A percentile compares a stretch with the other conserved stretches of the same genome.
phyloP scores from a whole-genome alignment of 108 stramenopile genomes.

The Pelagomonas calceolata region DNA sequence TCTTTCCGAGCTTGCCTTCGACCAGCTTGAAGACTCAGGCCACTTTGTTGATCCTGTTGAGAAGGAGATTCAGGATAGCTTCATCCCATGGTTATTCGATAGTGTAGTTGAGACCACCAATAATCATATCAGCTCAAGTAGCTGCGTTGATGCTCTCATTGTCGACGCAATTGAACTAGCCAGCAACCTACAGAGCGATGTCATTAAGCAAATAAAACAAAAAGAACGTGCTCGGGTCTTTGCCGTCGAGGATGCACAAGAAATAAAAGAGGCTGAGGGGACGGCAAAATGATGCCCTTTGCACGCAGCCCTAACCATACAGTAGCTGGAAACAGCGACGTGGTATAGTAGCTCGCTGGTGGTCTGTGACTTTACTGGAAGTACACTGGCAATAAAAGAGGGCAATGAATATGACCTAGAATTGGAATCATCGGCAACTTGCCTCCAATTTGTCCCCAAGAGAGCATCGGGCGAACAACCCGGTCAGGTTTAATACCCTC shows the following conservation, averaged over 20 bases:
- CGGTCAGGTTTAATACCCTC: no score
- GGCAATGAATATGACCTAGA: no score
- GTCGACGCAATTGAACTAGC: background rate
- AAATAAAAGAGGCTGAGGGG: no score
- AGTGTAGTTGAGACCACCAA: background rate
- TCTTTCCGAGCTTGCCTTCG: constrained; percentile 33
- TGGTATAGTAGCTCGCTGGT: no score
- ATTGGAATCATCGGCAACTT: no score
- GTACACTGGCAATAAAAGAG: no score
- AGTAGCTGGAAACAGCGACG: no score
- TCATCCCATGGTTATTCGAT: constrained; percentile 25
- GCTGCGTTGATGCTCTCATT: background rate
- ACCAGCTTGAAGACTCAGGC: constrained; percentile 25
- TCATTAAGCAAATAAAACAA: background rate
- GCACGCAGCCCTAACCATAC: no score
- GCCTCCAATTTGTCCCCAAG: no score
- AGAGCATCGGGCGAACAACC: no score
- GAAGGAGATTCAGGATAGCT: constrained; percentile 28
- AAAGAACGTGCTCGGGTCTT: background rate
- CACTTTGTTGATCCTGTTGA: constrained; percentile 42
- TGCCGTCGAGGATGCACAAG: background rate
- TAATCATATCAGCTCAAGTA: background rate
- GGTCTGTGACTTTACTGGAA: no score
- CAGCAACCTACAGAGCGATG: background rate
- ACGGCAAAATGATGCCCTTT: no score